Percentiles rank a stretch among this genome's conserved stretches.
Evolutionary conservation across 495 filamentous ascomycete species (phyloP).

Genomic region (Tuber brumale): DNA sequence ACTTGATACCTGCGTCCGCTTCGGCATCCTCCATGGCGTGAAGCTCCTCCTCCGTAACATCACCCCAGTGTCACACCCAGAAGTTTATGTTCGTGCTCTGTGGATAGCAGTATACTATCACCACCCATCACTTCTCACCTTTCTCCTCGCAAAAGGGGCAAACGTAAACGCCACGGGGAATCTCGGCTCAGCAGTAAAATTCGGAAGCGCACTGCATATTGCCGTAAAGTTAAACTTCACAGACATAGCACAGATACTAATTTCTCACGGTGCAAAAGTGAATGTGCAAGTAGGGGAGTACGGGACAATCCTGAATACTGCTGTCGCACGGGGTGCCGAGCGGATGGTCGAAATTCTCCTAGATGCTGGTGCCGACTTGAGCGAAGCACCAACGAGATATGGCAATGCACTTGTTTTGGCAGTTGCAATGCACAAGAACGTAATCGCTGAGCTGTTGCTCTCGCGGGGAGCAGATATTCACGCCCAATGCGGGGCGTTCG

Average conservation of each 20-base stretch:
- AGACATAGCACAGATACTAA: background rate
- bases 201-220: background rate
- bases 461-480: conserved; percentile 72
- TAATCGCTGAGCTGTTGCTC: conserved; percentile 64
- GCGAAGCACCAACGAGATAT: background rate
- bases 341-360: conserved; percentile 5
- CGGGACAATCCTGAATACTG: background rate
- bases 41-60: background rate
- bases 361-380: conserved; percentile 6
- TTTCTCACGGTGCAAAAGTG: conserved; percentile 5
- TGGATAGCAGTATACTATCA: background rate
- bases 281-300: background rate
- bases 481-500: conserved; percentile 53
- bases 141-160: background rate
- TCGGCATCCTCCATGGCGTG: background rate
- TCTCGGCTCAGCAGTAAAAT: background rate
- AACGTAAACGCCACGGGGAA: background rate
- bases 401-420: conserved; percentile 5
- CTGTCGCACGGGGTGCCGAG: background rate
- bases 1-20: background rate
- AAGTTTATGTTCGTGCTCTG: background rate
- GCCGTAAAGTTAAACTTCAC: background rate
- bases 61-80: background rate
- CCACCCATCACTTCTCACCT: background rate
- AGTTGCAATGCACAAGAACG: conserved; percentile 44